Evolutionary conservation across 2,329 filamentous ascomycete genomes (phyloP), one percentile per base, ranked within the genome.

Genomic region (Trichoderma sp.): DNA sequence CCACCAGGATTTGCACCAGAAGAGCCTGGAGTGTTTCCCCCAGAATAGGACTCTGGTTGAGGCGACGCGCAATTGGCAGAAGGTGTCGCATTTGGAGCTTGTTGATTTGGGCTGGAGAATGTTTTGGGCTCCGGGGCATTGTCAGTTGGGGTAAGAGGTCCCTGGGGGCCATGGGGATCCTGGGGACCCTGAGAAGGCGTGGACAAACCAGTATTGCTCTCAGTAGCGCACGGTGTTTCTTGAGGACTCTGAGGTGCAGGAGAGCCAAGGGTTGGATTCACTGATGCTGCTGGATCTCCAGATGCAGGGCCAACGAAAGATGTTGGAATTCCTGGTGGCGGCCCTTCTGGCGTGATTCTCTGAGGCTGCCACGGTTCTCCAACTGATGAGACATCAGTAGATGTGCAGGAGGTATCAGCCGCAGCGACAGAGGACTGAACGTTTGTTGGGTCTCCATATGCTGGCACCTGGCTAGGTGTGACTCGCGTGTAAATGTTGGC

Each of bases 401-500:
- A 61, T 18, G 69, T 46, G 18, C 69, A 70, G 18, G 69, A 21
- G 14, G 65, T 65, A 26, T 59, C 69, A 7, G 68, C 39, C 4
- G 64, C 49, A 8, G 65, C 59, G 49, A 68, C 54, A n/a, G 69
- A 69, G 21, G 37, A 66, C 51, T 61, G 67, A 59, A 32, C 24
- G n/a, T 46, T 71, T 46, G 64, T 64, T 49, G 13, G 65, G 46
- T 68, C 56, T 32, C 71, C 68, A 34, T 69, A 49, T 24, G 66
- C 21, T 32, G 72, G 69, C 1, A 66, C 66, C 24, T 59, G 58
- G 14, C 66, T 69, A 13, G 68, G 54, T 10, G 72, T 65, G 21
- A 70, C 71, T 43, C 73, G 72, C 16, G 71, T 71, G 64, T 79
- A 81, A 30, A 80, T 71, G 56, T 78, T 80, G 43, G 77, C 79